phyloP scores from a whole-genome alignment of 306 rosid genomes.

The Carpinus fangiana region DNA sequence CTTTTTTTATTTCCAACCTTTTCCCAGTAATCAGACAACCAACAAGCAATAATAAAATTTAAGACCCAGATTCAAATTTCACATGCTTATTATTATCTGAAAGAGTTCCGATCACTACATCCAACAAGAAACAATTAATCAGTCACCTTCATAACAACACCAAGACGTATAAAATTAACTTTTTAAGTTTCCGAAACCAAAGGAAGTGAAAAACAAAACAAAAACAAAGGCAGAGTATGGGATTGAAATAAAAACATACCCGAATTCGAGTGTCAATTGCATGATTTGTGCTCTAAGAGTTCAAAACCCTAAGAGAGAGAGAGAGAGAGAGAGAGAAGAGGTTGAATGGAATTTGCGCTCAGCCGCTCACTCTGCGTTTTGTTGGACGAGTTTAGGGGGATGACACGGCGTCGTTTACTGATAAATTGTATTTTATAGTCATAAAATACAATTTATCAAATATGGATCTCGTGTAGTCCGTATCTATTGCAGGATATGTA shows the following conservation, averaged over 20 bases:
- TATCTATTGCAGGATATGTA: not conserved
- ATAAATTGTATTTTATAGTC: no score
- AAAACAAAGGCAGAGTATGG: not conserved
- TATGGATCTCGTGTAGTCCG: no score
- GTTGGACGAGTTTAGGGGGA: no score
- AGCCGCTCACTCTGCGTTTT: not conserved
- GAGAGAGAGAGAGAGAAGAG: not conserved
- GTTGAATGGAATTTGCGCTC: not conserved
- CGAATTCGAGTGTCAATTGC: constrained; percentile 86
- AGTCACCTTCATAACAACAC: not conserved
- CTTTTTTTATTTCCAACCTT: no score
- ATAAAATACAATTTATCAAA: no score
- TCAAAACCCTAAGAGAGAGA: constrained; percentile 31
- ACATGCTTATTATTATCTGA: not conserved
- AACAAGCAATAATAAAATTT: not conserved
- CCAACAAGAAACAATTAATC: not conserved
- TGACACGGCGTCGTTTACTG: not conserved
- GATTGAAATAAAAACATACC: constrained; percentile 40
- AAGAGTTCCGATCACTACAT: not conserved
- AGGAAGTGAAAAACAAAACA: not conserved
- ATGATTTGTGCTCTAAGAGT: constrained; percentile 31
- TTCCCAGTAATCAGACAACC: not conserved
- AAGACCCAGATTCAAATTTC: not conserved
- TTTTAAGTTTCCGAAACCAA: not conserved
- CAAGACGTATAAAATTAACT: no score